Conservation (phyloP, 768 basidiomycete genomes). For the Xanthoconium stramineum region DNA sequence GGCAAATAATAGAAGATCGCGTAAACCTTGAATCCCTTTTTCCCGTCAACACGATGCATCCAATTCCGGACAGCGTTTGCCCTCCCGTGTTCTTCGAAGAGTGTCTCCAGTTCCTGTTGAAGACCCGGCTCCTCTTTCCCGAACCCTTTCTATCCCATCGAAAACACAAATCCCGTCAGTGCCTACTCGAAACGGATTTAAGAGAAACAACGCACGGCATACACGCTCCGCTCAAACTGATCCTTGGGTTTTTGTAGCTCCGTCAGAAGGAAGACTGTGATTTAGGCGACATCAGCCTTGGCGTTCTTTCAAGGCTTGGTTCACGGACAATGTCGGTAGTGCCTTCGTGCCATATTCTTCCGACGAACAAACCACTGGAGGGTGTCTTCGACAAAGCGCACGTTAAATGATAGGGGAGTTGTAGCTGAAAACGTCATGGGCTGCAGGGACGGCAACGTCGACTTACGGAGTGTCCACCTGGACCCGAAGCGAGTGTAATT, state of each 20-base stretch:
- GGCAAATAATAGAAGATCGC: neutral
- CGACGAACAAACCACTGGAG: no score
- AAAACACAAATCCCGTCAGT: neutral
- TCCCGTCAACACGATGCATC: conserved; percentile 76
- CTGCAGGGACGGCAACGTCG: no score
- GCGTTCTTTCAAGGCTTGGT: no score
- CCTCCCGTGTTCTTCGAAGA: conserved; percentile 73
- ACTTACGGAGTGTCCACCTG: no score
- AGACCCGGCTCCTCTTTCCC: conserved; percentile 60
- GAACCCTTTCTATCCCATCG: conserved; percentile 75
- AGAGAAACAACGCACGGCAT: conserved; percentile 64
- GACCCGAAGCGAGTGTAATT: no score
- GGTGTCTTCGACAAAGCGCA: no score
- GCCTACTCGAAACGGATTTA: neutral
- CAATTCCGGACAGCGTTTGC: conserved; percentile 82
- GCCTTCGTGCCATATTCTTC: no score
- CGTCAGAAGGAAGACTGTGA: no score
- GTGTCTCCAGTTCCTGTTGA: conserved; percentile 73
- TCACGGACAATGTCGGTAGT: no score
- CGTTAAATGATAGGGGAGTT: no score
- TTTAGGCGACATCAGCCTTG: no score
- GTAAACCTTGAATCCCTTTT: conserved; percentile 84
- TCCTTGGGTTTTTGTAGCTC: conserved; percentile 75
- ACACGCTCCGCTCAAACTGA: conserved; percentile 80
- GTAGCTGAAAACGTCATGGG: no score